phyloP scores from a whole-genome alignment of 2,329 filamentous ascomycete species.

The Chaetothyriales sp. region DNA sequence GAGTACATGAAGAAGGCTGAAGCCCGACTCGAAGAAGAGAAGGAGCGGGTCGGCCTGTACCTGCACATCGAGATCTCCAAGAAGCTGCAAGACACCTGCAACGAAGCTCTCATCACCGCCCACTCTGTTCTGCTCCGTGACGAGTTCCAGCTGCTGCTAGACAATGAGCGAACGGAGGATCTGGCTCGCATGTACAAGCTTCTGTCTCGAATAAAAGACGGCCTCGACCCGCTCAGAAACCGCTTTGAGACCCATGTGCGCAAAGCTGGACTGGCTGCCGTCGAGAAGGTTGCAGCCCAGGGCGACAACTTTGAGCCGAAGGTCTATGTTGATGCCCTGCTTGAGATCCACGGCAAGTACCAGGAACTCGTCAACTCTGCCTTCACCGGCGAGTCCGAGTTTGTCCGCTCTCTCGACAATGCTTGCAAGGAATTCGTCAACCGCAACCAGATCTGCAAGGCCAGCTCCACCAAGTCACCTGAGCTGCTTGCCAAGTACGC shows the following conservation, averaged over 20 bases:
- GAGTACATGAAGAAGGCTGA: constrained; percentile 99
- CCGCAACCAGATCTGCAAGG: constrained; percentile 88
- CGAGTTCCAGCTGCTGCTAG: constrained; percentile 85
- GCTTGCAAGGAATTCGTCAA: constrained; percentile 97
- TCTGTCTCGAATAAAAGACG: constrained; percentile 74
- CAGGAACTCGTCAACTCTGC: constrained; percentile 79
- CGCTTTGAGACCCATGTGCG: constrained; percentile 88
- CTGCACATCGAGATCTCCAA: constrained; percentile 78
- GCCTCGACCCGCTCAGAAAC: constrained; percentile 70
- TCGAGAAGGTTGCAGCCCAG: constrained; percentile 78
- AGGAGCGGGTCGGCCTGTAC: constrained; percentile 82
- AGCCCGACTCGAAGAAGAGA: constrained; percentile 73
- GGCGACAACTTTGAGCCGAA: constrained; percentile 88
- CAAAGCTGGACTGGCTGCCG: constrained; percentile 72
- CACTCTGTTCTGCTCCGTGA: constrained; percentile 77
- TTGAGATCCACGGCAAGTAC: constrained; percentile 90
- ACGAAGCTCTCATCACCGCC: constrained; percentile 75
- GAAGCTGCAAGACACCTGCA: constrained; percentile 71
- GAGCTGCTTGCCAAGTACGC: constrained; percentile 92
- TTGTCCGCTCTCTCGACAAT: constrained; percentile 89
- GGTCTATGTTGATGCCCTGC: constrained; percentile 84
- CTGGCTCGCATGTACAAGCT: constrained; percentile 94
- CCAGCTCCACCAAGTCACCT: constrained; percentile 82
- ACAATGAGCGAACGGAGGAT: constrained; percentile 89
- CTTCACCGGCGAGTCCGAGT: constrained; percentile 91